Evolutionary conservation across 2,329 filamentous ascomycete species (phyloP), one percentile per base, ranked within the genome.

Genomic region (Neocucurbitaria cava): DNA sequence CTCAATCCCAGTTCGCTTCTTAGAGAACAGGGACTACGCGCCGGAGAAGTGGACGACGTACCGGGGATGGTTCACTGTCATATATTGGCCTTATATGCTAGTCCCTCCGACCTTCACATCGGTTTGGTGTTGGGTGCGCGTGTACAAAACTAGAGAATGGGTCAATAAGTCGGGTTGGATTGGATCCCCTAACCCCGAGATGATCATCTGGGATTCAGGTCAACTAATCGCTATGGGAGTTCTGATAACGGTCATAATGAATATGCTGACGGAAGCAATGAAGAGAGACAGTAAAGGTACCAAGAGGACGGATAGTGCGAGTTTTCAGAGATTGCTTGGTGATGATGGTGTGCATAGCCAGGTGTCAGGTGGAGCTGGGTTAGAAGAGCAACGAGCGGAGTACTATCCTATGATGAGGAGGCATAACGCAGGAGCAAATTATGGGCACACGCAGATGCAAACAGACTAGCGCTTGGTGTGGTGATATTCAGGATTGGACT

Each of bases 171-270:
- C 48, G 17, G 48, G 48, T 8, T 50, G 48, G 48, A 50, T 50
- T 31, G 40, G 17, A 5, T 17, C 9, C 11, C 48, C 48, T 8
- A 50, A 50, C 17, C 23, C 40, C 8, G 48, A 50, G 17, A 44
- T 44, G 23, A 36, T 45, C 15, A 39, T 45, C 5, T 50, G 48
- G 48, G 40, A 44, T 24, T 21, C 40, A 20, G 21, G 31, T 10
- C 48, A 50, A 31, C 31, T 50, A 21, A 50, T 50, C 28, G 48
- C 48, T 17, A 43, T 45, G 21, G 48, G 48, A 4, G 41, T 50
- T 3, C 17, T 50, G 31, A 39, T 50, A 15, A 44, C 48, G 7
- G 40, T 50, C 5, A 10, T 50, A 13, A 44, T 44, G 38, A 50
- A 44, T 17, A 40, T 50, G 33, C 24, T 50, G 21, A 44, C 48